These are phyloP conservation scores for Tolypocladium sp. DNA, from an alignment of 2,329 filamentous ascomycete genomes.

Conservation along the genomic window DNA sequence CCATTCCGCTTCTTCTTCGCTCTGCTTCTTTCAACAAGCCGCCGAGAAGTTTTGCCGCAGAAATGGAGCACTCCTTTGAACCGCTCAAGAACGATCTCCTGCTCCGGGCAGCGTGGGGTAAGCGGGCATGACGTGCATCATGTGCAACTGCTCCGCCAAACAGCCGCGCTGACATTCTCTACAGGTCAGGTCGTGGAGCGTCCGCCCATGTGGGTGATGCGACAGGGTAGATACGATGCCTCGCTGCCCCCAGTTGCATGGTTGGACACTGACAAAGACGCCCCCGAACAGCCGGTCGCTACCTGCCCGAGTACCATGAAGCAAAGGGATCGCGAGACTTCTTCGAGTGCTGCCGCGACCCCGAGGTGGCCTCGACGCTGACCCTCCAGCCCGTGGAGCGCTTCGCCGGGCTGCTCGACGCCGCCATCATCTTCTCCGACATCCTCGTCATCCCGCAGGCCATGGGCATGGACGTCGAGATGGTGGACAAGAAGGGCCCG, in stretches of 20 bases:
- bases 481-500: conserved; percentile 95
- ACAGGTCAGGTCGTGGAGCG: conserved; percentile 83
- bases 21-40: background rate
- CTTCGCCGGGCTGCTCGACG: conserved; percentile 82
- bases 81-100: conserved; percentile 90
- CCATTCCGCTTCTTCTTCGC: background rate
- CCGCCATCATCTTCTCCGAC: conserved; percentile 97
- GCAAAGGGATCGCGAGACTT: conserved; percentile 88
- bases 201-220: conserved; percentile 98
- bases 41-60: background rate
- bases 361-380: conserved; percentile 85
- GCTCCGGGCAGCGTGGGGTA: conserved; percentile 82
- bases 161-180: conserved; percentile 8
- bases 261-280: background rate
- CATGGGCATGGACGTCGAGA: conserved; percentile 97
- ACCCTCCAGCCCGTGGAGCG: conserved; percentile 94
- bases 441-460: conserved; percentile 97
- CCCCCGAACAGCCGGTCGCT: conserved; percentile 65
- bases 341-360: conserved; percentile 92
- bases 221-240: conserved; percentile 60
- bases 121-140: conserved; percentile 13
- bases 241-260: background rate
- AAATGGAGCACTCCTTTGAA: conserved; percentile 66
- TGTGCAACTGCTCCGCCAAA: conserved; percentile 7
- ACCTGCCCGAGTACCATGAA: conserved; percentile 95